Conservation (phyloP, 805 yeast genomes). For the Kluyveromyces starmeri region DNA sequence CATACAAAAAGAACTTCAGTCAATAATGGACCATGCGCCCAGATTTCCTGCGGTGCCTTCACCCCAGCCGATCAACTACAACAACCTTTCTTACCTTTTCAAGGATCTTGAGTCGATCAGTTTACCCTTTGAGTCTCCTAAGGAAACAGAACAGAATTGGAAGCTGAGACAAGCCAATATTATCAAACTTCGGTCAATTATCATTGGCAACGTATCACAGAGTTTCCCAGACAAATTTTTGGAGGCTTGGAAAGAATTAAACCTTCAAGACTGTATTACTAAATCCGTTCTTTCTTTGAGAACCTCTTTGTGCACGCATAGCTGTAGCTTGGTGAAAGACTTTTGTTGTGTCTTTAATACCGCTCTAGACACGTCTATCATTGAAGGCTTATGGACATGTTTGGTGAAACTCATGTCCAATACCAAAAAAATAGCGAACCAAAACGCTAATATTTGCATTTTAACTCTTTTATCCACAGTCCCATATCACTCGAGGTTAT, state of each 20-base stretch:
- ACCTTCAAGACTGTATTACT: conserved; percentile 49
- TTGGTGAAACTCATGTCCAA: conserved; percentile 30
- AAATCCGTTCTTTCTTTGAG: conserved; percentile 68
- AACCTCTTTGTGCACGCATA: conserved; percentile 70
- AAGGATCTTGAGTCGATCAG: conserved; percentile 23
- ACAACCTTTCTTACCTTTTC: conserved; percentile 14
- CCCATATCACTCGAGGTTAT: conserved; percentile 42
- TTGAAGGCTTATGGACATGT: conserved; percentile 29
- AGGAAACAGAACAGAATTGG: conserved; percentile 92
- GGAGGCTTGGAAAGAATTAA: conserved; percentile 26
- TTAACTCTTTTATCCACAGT: conserved; percentile 48
- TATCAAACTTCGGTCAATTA: conserved; percentile 44
- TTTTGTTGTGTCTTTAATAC: conserved; percentile 25
- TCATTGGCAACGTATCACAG: conserved; percentile 46
- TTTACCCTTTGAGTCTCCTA: conserved; percentile 44
- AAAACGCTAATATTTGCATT: conserved; percentile 30
- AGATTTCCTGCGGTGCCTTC: conserved; percentile 1
- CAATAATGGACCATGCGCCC: conserved; percentile 4
- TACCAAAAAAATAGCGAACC: conserved; percentile 32
- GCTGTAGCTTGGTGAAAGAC: conserved; percentile 73
- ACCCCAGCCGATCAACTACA: conserved; percentile 4
- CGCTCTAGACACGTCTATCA: conserved; percentile 23
- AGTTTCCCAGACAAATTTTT: conserved; percentile 34
- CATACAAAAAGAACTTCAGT: neutral
- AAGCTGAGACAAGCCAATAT: conserved; percentile 54